Conservation (phyloP, 2,329 filamentous ascomycete species). For the Incumbomyces lentus region DNA sequence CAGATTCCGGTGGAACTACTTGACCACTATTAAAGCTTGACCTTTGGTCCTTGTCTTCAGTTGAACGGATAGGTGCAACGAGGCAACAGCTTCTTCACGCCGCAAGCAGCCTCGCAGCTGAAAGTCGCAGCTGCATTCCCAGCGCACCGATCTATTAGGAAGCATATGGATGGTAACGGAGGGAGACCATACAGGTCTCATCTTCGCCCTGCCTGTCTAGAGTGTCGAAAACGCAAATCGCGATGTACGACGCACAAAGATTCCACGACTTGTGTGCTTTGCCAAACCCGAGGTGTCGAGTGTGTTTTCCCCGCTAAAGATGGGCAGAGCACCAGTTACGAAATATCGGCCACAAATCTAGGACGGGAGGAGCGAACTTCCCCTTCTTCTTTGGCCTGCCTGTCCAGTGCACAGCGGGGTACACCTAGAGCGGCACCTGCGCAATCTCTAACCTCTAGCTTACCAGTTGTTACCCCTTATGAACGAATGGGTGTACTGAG, state of each 20-base stretch:
- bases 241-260: constrained; percentile 44
- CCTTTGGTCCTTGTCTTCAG: no score
- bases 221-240: constrained; percentile 50
- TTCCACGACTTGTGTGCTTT: constrained; percentile 44
- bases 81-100: no score
- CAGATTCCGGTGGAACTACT: no score
- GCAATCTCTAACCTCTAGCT: background rate
- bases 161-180: background rate
- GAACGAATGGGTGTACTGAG: background rate
- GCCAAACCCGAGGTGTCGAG: constrained; percentile 46
- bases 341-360: background rate
- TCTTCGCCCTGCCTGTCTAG: constrained; percentile 48
- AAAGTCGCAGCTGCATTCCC: no score
- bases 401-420: no score
- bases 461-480: background rate
- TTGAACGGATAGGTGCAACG: no score
- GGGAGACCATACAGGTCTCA: constrained; percentile 50
- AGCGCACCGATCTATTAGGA: no score
- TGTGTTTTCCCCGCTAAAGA: constrained; percentile 41
- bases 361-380: no score
- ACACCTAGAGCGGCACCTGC: no score
- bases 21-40: no score
- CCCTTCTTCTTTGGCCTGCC: no score
- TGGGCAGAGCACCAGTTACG: constrained; percentile 6
- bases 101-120: no score